Evolutionary conservation across 1,284 basidiomycete species (phyloP).

Genomic region (Exobasidium cylindrosporum): DNA sequence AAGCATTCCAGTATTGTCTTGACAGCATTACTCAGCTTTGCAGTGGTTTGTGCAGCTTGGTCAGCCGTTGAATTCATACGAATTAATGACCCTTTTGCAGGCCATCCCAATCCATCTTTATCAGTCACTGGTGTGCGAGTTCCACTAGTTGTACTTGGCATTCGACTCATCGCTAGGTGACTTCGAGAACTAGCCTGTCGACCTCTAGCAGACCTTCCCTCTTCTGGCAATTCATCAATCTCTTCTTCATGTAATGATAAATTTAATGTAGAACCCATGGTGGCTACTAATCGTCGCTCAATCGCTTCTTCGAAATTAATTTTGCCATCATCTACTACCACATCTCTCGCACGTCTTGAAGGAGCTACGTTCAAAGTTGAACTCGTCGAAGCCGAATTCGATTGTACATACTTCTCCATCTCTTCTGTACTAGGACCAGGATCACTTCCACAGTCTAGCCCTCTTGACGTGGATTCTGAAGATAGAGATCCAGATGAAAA

Average conservation of each 20-base stretch:
- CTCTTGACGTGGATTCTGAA: not conserved
- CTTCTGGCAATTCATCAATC: not conserved
- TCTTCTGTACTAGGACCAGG: not conserved
- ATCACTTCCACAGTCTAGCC: not conserved
- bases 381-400: not conserved
- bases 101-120: slow-evolving; percentile 52
- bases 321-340: not conserved
- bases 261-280: not conserved
- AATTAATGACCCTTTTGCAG: slow-evolving; percentile 44
- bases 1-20: slow-evolving; percentile 93
- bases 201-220: not conserved
- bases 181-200: not conserved
- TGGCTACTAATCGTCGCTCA: not conserved
- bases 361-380: not conserved
- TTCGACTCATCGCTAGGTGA: not conserved
- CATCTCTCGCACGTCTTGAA: not conserved
- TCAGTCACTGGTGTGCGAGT: slow-evolving; percentile 47
- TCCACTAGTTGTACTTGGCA: slow-evolving; percentile 23
- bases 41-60: slow-evolving; percentile 37
- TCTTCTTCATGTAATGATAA: not conserved
- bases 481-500: not conserved
- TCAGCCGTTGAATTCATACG: slow-evolving; percentile 43
- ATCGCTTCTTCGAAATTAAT: slow-evolving; percentile 3
- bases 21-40: slow-evolving; percentile 78
- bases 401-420: not conserved